Percentiles rank a stretch among this genome's conserved stretches.
These are phyloP conservation scores for Artemisia argyi DNA, from an alignment of 129 eudicot genomes.

Conservation along the genomic window DNA sequence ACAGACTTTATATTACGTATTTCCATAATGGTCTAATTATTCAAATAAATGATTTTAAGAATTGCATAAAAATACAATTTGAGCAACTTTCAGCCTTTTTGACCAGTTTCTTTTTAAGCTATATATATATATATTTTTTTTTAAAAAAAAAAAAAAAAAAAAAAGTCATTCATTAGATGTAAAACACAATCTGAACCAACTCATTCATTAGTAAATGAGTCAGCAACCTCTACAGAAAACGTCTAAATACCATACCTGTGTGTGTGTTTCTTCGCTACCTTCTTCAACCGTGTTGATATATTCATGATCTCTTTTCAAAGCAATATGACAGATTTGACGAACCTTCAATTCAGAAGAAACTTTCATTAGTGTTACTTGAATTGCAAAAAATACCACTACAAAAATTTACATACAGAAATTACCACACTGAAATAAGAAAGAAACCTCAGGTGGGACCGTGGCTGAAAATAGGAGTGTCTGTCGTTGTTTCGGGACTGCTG, in stretches of 20 bases:
- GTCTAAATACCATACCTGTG: slow-evolving; percentile 54
- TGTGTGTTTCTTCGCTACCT: slow-evolving; percentile 89
- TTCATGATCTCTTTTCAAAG: slow-evolving; percentile 92
- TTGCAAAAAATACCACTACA: slow-evolving; percentile 9
- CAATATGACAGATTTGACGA: slow-evolving; percentile 91
- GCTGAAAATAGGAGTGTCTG: slow-evolving; percentile 98
- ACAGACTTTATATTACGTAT: too few species aligned
- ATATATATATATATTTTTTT: too few species aligned
- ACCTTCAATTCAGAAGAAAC: slow-evolving; percentile 51
- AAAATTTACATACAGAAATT: background rate
- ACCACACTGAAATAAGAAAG: slow-evolving; percentile 31
- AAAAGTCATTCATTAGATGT: too few species aligned
- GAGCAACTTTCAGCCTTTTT: too few species aligned
- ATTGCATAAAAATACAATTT: too few species aligned
- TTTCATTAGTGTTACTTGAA: background rate
- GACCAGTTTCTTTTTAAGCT: too few species aligned
- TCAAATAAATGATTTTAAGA: too few species aligned
- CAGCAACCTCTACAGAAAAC: background rate
- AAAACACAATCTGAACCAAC: background rate
- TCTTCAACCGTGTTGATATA: slow-evolving; percentile 79
- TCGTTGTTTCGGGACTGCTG: slow-evolving; percentile 90
- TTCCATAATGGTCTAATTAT: too few species aligned
- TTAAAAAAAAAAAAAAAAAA: too few species aligned
- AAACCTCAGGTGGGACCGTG: slow-evolving; percentile 89
- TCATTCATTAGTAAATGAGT: background rate